Conservation (phyloP, 2,329 filamentous ascomycete genomes). For the Thermoascus crustaceus region DNA sequence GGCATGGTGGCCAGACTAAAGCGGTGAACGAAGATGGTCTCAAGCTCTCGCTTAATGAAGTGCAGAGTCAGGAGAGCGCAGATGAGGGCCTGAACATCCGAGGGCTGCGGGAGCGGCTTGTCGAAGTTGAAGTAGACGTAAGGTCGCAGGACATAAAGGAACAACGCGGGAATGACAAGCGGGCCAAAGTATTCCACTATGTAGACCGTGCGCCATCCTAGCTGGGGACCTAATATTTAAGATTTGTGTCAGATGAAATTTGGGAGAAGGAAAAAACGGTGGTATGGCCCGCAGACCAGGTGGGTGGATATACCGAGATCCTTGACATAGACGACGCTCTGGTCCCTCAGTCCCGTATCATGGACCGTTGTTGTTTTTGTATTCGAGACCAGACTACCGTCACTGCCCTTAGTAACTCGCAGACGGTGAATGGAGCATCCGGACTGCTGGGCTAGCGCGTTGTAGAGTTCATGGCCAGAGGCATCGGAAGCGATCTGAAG, state of each 20-base stretch:
- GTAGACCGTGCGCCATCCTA: slow-evolving; percentile 89
- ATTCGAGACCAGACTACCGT: slow-evolving; percentile 52
- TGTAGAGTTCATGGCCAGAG: slow-evolving; percentile 49
- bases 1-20: slow-evolving; percentile 97
- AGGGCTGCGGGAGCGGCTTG: slow-evolving; percentile 45
- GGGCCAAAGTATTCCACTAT: slow-evolving; percentile 92
- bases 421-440: slow-evolving; percentile 52
- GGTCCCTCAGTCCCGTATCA: slow-evolving; percentile 49
- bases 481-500: slow-evolving; percentile 45
- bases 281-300: background rate
- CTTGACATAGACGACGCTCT: slow-evolving; percentile 70
- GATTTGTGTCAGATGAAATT: background rate
- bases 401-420: slow-evolving; percentile 56
- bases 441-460: slow-evolving; percentile 46
- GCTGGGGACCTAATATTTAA: slow-evolving; percentile 61
- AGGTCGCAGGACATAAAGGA: slow-evolving; percentile 61
- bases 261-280: slow-evolving; percentile 1
- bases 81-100: slow-evolving; percentile 61
- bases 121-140: slow-evolving; percentile 56
- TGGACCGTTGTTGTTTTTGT: slow-evolving; percentile 43
- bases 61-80: slow-evolving; percentile 69
- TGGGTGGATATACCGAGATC: slow-evolving; percentile 62
- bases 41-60: slow-evolving; percentile 90
- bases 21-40: slow-evolving; percentile 89
- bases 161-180: slow-evolving; percentile 72